A percentile compares a stretch with the other conserved stretches of the same genome.
phyloP scores from a whole-genome alignment of 352 stramenopile species.

The Blastocystis sp. region DNA sequence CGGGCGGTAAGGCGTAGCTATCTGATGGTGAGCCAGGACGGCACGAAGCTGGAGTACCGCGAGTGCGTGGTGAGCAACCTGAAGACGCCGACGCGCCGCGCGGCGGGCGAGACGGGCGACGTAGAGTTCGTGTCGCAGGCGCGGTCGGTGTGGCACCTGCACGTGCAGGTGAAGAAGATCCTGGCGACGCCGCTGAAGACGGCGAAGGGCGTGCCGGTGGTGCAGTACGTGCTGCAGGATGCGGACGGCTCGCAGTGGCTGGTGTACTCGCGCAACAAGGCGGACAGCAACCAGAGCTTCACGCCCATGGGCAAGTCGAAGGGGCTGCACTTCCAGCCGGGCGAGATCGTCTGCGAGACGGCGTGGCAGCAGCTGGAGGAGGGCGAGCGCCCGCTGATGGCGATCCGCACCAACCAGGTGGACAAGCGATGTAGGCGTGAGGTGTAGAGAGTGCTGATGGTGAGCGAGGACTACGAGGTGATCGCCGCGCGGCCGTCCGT shows the following conservation, averaged over 20 bases:
- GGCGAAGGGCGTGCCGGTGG: slow-evolving; percentile 11
- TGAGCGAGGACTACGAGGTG: slow-evolving; percentile 48
- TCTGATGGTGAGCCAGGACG: slow-evolving; percentile 53
- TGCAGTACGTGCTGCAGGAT: slow-evolving; percentile 63
- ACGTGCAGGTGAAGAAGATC: slow-evolving; percentile 16
- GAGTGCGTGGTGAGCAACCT: slow-evolving; percentile 38
- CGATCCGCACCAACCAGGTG: slow-evolving; percentile 69
- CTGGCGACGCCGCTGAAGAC: slow-evolving; percentile 53
- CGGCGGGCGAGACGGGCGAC: background rate
- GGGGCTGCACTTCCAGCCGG: slow-evolving; percentile 49
- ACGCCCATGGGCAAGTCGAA: slow-evolving; percentile 48
- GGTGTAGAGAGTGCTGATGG: slow-evolving; percentile 52
- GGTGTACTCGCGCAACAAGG: slow-evolving; percentile 44
- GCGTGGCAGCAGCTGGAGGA: slow-evolving; percentile 65
- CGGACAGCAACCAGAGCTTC: slow-evolving; percentile 23
- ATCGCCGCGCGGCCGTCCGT: slow-evolving; percentile 54
- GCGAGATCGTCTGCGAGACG: slow-evolving; percentile 60
- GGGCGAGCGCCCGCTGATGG: slow-evolving; percentile 40
- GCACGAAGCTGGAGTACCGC: slow-evolving; percentile 47
- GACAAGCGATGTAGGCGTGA: background rate
- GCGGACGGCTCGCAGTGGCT: slow-evolving; percentile 47
- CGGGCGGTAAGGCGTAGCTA: slow-evolving; percentile 44
- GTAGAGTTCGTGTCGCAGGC: slow-evolving; percentile 21
- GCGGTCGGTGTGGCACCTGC: slow-evolving; percentile 11
- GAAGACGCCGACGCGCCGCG: slow-evolving; percentile 26